These are phyloP conservation scores for Platanthera guangdongensis DNA, from an alignment of 106 monocot genomes.

Conservation along the genomic window DNA sequence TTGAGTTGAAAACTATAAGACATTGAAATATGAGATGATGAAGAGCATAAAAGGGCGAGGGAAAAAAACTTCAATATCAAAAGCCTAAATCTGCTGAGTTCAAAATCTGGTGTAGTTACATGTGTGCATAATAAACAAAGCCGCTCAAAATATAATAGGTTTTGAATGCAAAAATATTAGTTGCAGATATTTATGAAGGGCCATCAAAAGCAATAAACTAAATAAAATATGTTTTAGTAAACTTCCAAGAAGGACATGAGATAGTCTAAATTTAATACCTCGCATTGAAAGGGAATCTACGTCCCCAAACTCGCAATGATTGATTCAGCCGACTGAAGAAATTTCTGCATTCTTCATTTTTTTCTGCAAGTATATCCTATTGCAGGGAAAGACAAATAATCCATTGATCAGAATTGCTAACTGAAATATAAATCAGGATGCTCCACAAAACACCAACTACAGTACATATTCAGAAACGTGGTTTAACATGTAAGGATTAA, in stretches of 20 bases:
- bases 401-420: not conserved
- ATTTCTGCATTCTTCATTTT: constrained; percentile 41
- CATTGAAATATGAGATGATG: no score
- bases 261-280: constrained; percentile 34
- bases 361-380: constrained; percentile 68
- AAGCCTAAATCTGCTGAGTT: not conserved
- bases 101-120: not conserved
- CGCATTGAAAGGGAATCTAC: constrained; percentile 55
- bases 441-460: not conserved
- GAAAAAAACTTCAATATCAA: not conserved
- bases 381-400: not conserved
- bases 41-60: not conserved
- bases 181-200: not conserved
- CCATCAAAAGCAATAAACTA: not conserved
- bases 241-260: not conserved
- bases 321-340: constrained; percentile 64
- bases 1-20: no score
- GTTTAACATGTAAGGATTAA: not conserved
- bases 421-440: not conserved
- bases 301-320: constrained; percentile 62
- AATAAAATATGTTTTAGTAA: not conserved
- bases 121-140: not conserved
- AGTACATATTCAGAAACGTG: not conserved
- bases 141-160: not conserved
- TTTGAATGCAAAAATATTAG: not conserved